Evolutionary conservation across 73 alveolate genomes (phyloP), one percentile per base, ranked within the genome.

Genomic region (Durusdinium trenchii): DNA sequence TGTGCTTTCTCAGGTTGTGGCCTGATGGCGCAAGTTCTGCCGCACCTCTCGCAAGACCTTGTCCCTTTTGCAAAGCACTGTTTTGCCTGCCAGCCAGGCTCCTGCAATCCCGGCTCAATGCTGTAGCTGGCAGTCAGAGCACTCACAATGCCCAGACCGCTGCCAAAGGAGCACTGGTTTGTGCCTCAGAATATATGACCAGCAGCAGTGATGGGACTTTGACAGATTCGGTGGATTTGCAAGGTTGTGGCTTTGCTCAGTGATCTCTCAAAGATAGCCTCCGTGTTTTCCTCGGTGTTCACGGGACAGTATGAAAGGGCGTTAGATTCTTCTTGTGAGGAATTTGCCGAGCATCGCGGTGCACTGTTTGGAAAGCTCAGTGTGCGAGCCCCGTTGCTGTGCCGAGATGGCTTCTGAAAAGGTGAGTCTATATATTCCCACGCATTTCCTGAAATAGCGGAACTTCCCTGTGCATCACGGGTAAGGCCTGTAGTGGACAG

Each of bases 291-390:
- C 71, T 82, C 50, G 45, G 90, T 0, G 42, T 43, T 26, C 42
- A 2, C 10, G 4, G 9, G 84, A 38, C 84, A 12, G 1, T 35
- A 16, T 10, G 61, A 43, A 40, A 12, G 45, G 5, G 47, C 32
- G 90, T 16, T 9, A 3, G 46, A 10, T 32, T 6, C 9, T 26
- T 26, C 46, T 12, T 20, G 18, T 62, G 40, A 90, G 96, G 96
- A 90, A 57, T 90, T 64, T 50, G 43, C 96, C 40, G 96, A 90
- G 57, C 96, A 90, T 16, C 96, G 96, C 75, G 67, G 75, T 35
- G 96, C 96, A 14, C 73, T 90, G 38, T 90, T 90, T 50, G 96
- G 96, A 40, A 90, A 90, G 86, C 96, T 90, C 73, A 90, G 96
- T 50, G 96, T 30, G 32, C 40, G 3, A 43, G 52, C 48, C 95